phyloP scores from a whole-genome alignment of 2,329 filamentous ascomycete genomes.

The Salinomyces thailandicus region DNA sequence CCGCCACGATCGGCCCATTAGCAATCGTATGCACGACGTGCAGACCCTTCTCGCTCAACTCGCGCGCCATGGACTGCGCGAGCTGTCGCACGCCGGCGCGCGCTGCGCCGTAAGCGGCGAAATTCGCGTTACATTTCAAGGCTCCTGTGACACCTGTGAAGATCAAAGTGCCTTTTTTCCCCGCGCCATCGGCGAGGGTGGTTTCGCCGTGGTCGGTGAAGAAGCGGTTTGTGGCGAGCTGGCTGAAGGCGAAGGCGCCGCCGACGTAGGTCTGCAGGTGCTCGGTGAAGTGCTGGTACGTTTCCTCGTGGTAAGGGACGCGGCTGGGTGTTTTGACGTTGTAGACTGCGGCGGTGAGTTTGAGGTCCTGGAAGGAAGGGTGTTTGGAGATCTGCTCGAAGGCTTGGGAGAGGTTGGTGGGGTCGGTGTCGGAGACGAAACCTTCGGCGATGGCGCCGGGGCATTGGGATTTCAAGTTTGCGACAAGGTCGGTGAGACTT shows the following conservation, averaged over 20 bases:
- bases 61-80: slow-evolving; percentile 45
- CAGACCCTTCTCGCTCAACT: slow-evolving; percentile 46
- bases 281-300: slow-evolving; percentile 38
- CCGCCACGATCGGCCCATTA: slow-evolving; percentile 42
- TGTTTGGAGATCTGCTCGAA: slow-evolving; percentile 43
- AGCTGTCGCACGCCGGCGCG: slow-evolving; percentile 44
- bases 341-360: slow-evolving; percentile 44
- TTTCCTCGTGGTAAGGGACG: slow-evolving; percentile 47
- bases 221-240: slow-evolving; percentile 42
- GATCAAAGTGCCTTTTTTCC: slow-evolving; percentile 48
- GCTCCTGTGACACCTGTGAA: slow-evolving; percentile 48
- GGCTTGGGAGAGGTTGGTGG: slow-evolving; percentile 36
- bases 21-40: slow-evolving; percentile 51
- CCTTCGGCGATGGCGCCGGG: slow-evolving; percentile 39
- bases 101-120: slow-evolving; percentile 45
- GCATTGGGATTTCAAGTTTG: slow-evolving; percentile 32
- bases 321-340: slow-evolving; percentile 46
- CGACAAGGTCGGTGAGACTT: slow-evolving; percentile 33
- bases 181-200: slow-evolving; percentile 35
- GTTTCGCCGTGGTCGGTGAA: slow-evolving; percentile 43
- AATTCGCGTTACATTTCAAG: slow-evolving; percentile 38
- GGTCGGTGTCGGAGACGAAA: slow-evolving; percentile 43
- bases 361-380: slow-evolving; percentile 38
- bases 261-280: slow-evolving; percentile 44
- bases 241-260: slow-evolving; percentile 46